A percentile compares a stretch with the other conserved stretches of the same genome.
These are phyloP conservation scores for Antitrichia curtipendula DNA, from an alignment of 225 moss, liverwort and hornwort species.

Conservation along the genomic window DNA sequence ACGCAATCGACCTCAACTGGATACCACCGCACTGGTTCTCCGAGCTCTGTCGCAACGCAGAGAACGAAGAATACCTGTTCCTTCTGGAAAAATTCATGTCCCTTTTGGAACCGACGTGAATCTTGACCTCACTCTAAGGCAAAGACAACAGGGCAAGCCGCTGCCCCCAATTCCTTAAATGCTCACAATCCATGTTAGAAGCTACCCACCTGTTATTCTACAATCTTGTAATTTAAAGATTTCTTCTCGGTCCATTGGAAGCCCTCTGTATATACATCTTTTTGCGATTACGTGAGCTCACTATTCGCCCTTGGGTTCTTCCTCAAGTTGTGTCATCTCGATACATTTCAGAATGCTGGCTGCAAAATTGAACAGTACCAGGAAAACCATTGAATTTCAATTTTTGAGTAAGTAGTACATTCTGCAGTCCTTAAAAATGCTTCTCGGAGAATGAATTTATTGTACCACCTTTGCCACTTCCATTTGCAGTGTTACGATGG, in stretches of 20 bases:
- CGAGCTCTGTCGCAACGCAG: not conserved
- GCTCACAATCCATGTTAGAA: not conserved
- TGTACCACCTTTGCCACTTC: not conserved
- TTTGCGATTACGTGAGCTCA: not conserved
- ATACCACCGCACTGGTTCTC: not conserved
- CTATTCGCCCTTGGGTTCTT: not conserved
- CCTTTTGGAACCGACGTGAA: not conserved
- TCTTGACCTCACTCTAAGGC: not conserved
- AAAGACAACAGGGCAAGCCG: not conserved
- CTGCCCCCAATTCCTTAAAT: not conserved
- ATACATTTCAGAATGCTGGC: not conserved
- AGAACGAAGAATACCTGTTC: not conserved
- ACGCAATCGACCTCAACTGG: not conserved
- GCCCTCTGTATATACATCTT: not conserved
- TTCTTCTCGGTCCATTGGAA: not conserved
- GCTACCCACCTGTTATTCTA: not conserved
- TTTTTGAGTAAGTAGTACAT: no score
- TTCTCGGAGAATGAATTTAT: not conserved
- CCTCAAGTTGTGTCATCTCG: not conserved
- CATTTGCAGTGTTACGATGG: no score
- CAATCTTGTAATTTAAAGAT: not conserved
- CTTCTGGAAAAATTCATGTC: not conserved
- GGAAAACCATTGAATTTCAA: not conserved
- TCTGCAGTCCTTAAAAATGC: not conserved
- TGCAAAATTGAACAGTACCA: not conserved